A percentile compares a stretch with the other conserved stretches of the same genome.
Conservation (phyloP, 352 stramenopile genomes). For the Thalassiosira mediterranea region DNA sequence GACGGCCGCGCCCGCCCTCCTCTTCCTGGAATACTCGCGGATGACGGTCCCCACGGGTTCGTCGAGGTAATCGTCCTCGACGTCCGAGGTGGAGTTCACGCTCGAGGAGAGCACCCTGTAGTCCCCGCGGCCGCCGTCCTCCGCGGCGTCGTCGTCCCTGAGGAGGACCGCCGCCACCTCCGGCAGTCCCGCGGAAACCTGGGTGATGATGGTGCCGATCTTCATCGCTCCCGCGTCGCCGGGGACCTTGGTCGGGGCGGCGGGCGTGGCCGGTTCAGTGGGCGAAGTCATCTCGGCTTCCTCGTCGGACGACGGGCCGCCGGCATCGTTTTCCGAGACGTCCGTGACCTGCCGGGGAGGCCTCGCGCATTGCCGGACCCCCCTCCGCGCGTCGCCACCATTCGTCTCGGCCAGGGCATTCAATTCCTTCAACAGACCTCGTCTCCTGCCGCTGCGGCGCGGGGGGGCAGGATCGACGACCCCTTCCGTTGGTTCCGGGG, state of each 20-base stretch:
- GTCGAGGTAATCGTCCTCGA: conserved; percentile 46
- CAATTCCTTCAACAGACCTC: no score
- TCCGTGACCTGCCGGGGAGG: conserved; percentile 9
- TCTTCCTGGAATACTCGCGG: conserved; percentile 31
- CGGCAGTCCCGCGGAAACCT: conserved; percentile 32
- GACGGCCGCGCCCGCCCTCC: conserved; percentile 11
- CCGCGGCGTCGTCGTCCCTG: conserved; percentile 13
- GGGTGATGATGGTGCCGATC: conserved; percentile 36
- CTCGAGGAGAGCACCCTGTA: conserved; percentile 22
- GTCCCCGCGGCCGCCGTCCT: conserved; percentile 1
- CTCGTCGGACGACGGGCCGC: conserved; percentile 13
- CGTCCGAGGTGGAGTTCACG: conserved; percentile 15
- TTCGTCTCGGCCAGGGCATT: no score
- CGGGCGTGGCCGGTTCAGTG: conserved; percentile 1
- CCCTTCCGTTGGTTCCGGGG: no score
- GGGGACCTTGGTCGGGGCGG: neutral
- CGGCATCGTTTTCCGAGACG: conserved; percentile 20
- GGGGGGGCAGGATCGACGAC: no score
- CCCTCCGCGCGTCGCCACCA: no score
- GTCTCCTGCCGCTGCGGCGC: no score
- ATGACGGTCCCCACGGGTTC: conserved; percentile 36
- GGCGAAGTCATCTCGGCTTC: conserved; percentile 1
- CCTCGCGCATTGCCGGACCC: no score
- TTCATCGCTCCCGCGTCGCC: conserved; percentile 24
- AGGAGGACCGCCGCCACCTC: conserved; percentile 26